Evolutionary conservation across 2,329 filamentous ascomycete genomes (phyloP).

Genomic region (Pyricularia sp.): DNA sequence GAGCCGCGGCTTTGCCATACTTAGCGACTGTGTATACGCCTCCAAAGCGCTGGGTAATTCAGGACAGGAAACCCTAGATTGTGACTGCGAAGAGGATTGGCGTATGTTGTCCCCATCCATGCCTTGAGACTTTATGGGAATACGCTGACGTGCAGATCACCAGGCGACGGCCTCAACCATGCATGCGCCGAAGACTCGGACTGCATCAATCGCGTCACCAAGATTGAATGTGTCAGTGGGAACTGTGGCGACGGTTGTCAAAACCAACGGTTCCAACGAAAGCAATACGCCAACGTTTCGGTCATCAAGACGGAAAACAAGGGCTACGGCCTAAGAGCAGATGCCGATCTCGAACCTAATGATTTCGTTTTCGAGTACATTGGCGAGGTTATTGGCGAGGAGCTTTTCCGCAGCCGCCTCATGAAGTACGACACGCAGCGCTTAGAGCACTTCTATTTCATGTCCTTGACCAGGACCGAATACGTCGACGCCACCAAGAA

Average conservation of each 20-base stretch:
- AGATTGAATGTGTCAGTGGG: conserved; percentile 82
- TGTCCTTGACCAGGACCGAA: conserved; percentile 93
- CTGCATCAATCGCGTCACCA: conserved; percentile 96
- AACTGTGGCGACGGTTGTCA: conserved; percentile 82
- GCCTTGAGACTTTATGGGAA: not conserved
- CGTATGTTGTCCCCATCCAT: conserved; percentile 51
- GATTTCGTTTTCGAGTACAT: conserved; percentile 99
- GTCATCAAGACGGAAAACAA: conserved; percentile 99
- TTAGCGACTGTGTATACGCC: conserved; percentile 80
- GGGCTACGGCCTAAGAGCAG: conserved; percentile 81
- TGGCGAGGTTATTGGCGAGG: conserved; percentile 93
- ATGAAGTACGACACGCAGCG: conserved; percentile 89
- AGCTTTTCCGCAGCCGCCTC: conserved; percentile 81
- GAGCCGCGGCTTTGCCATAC: conserved; percentile 66
- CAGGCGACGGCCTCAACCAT: conserved; percentile 59
- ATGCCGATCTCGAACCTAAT: conserved; percentile 65
- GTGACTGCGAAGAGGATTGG: conserved; percentile 92
- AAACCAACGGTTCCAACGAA: conserved; percentile 89
- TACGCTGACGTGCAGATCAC: conserved; percentile 5
- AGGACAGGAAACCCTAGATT: conserved; percentile 84
- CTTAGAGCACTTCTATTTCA: conserved; percentile 99
- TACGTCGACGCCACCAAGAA: conserved; percentile 97
- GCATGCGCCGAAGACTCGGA: conserved; percentile 95
- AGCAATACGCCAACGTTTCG: conserved; percentile 80
- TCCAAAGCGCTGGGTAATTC: conserved; percentile 87